Evolutionary conservation across 345 rosid species (phyloP).

Genomic region (Cochlearia excelsa): DNA sequence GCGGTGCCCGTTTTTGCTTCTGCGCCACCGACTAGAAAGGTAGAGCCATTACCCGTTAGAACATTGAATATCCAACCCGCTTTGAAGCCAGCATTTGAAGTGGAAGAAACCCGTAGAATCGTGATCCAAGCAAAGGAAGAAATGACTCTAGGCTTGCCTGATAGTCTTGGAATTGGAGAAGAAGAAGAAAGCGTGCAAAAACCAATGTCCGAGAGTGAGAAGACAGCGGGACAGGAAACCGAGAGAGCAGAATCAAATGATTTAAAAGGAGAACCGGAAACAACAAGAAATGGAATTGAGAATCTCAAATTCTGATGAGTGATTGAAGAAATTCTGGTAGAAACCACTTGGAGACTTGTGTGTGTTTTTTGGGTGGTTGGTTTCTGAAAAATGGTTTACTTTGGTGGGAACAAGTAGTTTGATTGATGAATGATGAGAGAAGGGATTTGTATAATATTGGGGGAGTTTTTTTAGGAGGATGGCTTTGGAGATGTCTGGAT

Average conservation of each 20-base stretch:
- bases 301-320: constrained; percentile 52
- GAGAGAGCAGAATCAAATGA: constrained; percentile 20
- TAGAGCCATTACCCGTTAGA: constrained; percentile 30
- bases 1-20: constrained; percentile 64
- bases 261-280: constrained; percentile 40
- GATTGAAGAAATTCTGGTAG: too few species aligned
- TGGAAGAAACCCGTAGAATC: constrained; percentile 15
- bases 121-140: constrained; percentile 11
- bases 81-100: constrained; percentile 19
- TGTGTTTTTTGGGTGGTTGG: too few species aligned
- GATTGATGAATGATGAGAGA: too few species aligned
- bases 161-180: constrained; percentile 20
- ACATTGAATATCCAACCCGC: constrained; percentile 42
- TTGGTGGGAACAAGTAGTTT: too few species aligned
- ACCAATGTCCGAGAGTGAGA: constrained; percentile 7
- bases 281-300: constrained; percentile 43
- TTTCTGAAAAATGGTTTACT: too few species aligned
- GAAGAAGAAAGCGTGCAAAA: constrained; percentile 7
- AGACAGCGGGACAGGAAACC: constrained; percentile 36
- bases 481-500: too few species aligned
- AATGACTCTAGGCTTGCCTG: constrained; percentile 24
- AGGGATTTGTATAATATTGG: too few species aligned
- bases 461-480: too few species aligned
- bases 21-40: constrained; percentile 44
- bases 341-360: too few species aligned